Base-by-base conservation (phyloP, 2,329 filamentous ascomycete species). In the Penicillium paneum region DNA sequence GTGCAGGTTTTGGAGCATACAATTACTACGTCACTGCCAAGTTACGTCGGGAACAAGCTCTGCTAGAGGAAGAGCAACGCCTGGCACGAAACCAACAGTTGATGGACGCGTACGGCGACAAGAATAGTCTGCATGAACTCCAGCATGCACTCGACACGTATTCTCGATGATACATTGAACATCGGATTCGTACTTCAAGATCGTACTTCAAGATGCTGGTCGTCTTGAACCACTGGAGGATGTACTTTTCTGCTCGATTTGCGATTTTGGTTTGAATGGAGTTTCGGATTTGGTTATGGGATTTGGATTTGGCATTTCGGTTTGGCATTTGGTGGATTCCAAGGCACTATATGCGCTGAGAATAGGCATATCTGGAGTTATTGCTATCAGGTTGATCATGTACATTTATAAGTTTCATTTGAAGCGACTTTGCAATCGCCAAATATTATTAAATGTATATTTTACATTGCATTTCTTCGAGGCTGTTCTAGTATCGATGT, bases 31-130 rank as follows among this genome's bases (percentile, higher is more conserved):
- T 52, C 48, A 55, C 54, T 38, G 60, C 52, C 28, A 54, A 55
- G 40, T 47, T 49, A 6, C 58, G 49, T 2, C 57, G 17, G 12
- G 54, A 59, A 29, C 43, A 39, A 26, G 45, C 53, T n/a, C 42
- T 57, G n/a, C 39, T 50, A 8, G 64, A 69, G 38, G 70, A 72
- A 53, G 60, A 73, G 56, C 60, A 72, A 46, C 59, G 71, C 2
- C 65, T 72, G 1, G 70, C 71, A 26, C 69, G 64, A 48, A 76
- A 76, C 50, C 65, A 66, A 43, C 63, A 69, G 5, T 58, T 79
- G n/a, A 74, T 78, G 71, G 74, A 78, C 34, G 75, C 76, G 2
- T 79, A 79, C 50, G 77, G 76, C 12, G 73, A 74, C 49, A 74
- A 76, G 57, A 71, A 69, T 12, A 76, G 71, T 42, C 54, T 79